Conservation (phyloP, 768 basidiomycete species). For the Suillus tomentosus region DNA sequence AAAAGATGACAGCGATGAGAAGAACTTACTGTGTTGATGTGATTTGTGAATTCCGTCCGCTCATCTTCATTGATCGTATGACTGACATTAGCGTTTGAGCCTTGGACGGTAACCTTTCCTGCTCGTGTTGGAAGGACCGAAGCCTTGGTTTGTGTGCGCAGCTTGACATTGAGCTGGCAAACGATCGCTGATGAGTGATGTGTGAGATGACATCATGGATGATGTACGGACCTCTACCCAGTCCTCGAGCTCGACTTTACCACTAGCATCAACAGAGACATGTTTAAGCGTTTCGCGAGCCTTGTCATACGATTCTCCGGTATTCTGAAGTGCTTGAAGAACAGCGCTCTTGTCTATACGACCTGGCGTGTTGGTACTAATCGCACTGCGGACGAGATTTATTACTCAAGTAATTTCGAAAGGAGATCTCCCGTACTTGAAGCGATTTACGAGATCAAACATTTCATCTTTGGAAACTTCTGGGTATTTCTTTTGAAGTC, state of each 20-base stretch:
- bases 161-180: slow-evolving; percentile 76
- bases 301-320: slow-evolving; percentile 89
- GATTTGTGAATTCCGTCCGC: slow-evolving; percentile 92
- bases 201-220: slow-evolving; percentile 26
- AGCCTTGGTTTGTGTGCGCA: slow-evolving; percentile 52
- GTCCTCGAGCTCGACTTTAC: slow-evolving; percentile 95
- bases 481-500: slow-evolving; percentile 90
- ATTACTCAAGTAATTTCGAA: slow-evolving; percentile 8
- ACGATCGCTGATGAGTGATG: slow-evolving; percentile 16
- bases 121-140: slow-evolving; percentile 61
- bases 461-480: slow-evolving; percentile 92
- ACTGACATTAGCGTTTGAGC: slow-evolving; percentile 92
- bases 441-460: slow-evolving; percentile 90
- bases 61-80: slow-evolving; percentile 99
- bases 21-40: slow-evolving; percentile 88
- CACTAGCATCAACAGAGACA: slow-evolving; percentile 92
- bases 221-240: slow-evolving; percentile 86
- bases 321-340: slow-evolving; percentile 73
- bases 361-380: slow-evolving; percentile 79
- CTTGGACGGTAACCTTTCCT: slow-evolving; percentile 92
- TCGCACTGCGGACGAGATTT: slow-evolving; percentile 47
- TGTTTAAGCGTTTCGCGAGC: slow-evolving; percentile 90
- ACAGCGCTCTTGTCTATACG: slow-evolving; percentile 82
- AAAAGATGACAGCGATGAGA: neutral
- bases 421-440: slow-evolving; percentile 72